Percentiles rank a stretch among this genome's conserved stretches.
phyloP scores from a whole-genome alignment of 2,329 filamentous ascomycete genomes.

The Ceratocystis eucalypticola region DNA sequence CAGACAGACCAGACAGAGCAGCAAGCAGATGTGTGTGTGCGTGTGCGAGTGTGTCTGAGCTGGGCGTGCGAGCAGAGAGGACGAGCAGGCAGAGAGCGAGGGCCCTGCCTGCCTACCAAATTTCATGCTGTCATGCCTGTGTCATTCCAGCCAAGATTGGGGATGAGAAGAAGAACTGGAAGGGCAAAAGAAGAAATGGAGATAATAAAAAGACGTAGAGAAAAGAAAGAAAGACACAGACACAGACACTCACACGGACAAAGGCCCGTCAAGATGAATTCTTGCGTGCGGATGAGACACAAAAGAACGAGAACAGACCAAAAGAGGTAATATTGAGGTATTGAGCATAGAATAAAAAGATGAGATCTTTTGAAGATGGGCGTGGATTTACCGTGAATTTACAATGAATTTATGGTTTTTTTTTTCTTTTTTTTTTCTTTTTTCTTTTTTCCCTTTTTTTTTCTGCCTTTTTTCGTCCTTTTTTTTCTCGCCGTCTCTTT shows the following conservation, averaged over 20 bases:
- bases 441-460: not conserved
- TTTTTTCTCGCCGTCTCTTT: not conserved
- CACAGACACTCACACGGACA: not conserved
- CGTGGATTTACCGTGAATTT: not conserved
- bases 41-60: no score
- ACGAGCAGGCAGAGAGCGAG: not conserved
- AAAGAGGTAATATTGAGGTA: not conserved
- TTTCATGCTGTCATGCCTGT: not conserved
- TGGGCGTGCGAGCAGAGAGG: no score
- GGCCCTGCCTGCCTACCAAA: not conserved
- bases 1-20: no score
- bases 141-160: not conserved
- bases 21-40: no score
- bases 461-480: not conserved
- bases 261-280: constrained; percentile 5
- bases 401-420: not conserved
- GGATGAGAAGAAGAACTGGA: not conserved
- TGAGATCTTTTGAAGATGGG: not conserved
- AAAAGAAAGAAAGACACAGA: not conserved
- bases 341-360: not conserved
- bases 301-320: not conserved
- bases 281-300: not conserved
- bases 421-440: not conserved
- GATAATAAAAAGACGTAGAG: not conserved
- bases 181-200: not conserved